phyloP scores from a whole-genome alignment of 345 rosid species.

The Acer negundo region DNA sequence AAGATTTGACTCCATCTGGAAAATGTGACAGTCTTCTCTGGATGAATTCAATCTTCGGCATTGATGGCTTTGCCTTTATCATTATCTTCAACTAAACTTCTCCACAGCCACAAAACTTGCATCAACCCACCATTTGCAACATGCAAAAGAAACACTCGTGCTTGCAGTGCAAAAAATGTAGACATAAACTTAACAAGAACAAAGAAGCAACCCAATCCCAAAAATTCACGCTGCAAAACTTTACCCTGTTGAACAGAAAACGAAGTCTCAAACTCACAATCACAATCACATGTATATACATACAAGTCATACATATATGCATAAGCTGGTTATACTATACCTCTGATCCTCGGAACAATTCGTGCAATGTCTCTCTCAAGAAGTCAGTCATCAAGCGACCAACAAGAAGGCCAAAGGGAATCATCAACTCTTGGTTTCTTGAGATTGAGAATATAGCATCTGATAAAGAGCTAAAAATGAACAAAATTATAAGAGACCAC shows the following conservation, averaged over 20 bases:
- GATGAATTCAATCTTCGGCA: slow-evolving; percentile 9
- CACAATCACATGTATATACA: not conserved
- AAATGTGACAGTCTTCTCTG: no score
- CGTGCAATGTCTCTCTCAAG: slow-evolving; percentile 37
- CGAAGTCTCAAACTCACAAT: not conserved
- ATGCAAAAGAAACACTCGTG: slow-evolving; percentile 40
- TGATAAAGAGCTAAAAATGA: slow-evolving; percentile 32
- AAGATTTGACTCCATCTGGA: no score
- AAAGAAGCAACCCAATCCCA: slow-evolving; percentile 37
- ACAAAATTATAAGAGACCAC: slow-evolving; percentile 34
- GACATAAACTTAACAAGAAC: slow-evolving; percentile 39
- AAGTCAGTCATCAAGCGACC: slow-evolving; percentile 47
- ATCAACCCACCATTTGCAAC: slow-evolving; percentile 58
- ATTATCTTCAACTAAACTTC: slow-evolving; percentile 18
- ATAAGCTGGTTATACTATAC: slow-evolving; percentile 31
- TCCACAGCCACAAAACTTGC: slow-evolving; percentile 58
- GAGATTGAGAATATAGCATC: slow-evolving; percentile 43
- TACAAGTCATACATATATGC: not conserved
- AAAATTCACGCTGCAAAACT: slow-evolving; percentile 25
- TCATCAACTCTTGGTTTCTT: slow-evolving; percentile 41
- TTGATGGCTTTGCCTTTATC: not conserved
- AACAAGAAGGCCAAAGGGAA: slow-evolving; percentile 49
- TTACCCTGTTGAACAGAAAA: slow-evolving; percentile 32
- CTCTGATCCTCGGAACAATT: slow-evolving; percentile 27
- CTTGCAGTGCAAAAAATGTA: slow-evolving; percentile 18